Base-by-base conservation (phyloP, 106 monocot genomes). In the Dactylorhiza incarnata region DNA sequence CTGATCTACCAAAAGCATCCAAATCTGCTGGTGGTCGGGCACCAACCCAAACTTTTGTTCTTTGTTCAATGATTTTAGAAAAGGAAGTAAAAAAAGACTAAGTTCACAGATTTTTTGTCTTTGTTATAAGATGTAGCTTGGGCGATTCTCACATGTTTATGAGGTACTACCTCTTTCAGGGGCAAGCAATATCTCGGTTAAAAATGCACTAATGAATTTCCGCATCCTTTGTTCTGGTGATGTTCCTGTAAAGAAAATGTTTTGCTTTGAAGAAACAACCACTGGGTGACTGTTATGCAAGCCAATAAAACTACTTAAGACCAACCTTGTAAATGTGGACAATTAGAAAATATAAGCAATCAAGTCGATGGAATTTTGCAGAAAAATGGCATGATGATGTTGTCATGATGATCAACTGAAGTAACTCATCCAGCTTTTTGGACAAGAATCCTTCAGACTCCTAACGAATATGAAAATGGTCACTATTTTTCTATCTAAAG, bases 181-280 rank as follows among this genome's bases (percentile, higher is more conserved):
- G 93, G 82, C n/a, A 84, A 97, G 93, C 46, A 97, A 78, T 68
- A 97, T 91, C 86, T 97, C 96, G 68, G 93, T 91, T 55, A 97
- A 85, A 74, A 91, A 97, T 44, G 91, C 84, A 77, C 86, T 83
- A 29, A 97, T 78, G 23, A 87, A 82, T 37, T 97, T 84, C 72
- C 68, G 81, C 78, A 87, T 97, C 77, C 66, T 77, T 62, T 87
- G 87, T 25, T 83, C 89, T 19, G 82, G 84, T 72, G 72, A 72
- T 49, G 72, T 47, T 47, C 48, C 72, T 49, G 20, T 6, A 72
- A 72, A 72, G 22, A 49, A 48, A 19, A 49, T 76, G 86, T 23
- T 71, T 90, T 85, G 92, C 90, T 80, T 70, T 84, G 79, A 75
- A 75, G 54, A 61, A 85, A 76, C 45, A 69, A n/a, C 0, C 6